These are phyloP conservation scores for Beauveria sp. DNA, from an alignment of 2,329 filamentous ascomycete species.

Conservation along the genomic window DNA sequence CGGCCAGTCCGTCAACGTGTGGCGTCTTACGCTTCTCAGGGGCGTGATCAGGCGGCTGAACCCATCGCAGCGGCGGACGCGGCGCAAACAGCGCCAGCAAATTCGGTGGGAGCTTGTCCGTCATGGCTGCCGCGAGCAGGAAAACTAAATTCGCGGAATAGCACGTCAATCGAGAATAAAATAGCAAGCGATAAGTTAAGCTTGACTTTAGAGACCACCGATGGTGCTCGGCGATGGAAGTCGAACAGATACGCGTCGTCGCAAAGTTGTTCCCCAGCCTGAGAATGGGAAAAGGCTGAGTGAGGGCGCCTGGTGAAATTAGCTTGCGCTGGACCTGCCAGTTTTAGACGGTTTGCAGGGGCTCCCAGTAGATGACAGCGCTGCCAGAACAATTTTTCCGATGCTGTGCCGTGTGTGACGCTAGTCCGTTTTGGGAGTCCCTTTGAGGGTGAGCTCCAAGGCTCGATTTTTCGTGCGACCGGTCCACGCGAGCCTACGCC, in stretches of 20 bases:
- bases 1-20: slow-evolving; percentile 63
- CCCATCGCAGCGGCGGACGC: slow-evolving; percentile 83
- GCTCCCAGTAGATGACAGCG: neutral
- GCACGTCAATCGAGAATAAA: neutral
- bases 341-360: neutral
- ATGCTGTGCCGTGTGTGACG: slow-evolving; percentile 7
- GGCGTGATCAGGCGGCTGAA: slow-evolving; percentile 73
- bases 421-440: slow-evolving; percentile 12
- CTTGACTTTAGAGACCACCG: neutral
- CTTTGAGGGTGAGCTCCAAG: slow-evolving; percentile 9
- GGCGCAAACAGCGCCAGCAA: slow-evolving; percentile 91
- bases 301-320: slow-evolving; percentile 1
- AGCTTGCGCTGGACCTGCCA: neutral
- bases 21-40: slow-evolving; percentile 75
- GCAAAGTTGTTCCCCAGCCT: slow-evolving; percentile 1
- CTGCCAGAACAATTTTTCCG: slow-evolving; percentile 7
- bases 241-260: slow-evolving; percentile 7
- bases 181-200: neutral
- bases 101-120: slow-evolving; percentile 90
- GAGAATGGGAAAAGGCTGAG: neutral
- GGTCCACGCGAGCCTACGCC: neutral
- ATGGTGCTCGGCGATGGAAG: neutral
- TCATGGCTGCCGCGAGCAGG: slow-evolving; percentile 52
- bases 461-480: slow-evolving; percentile 16
- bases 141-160: neutral